phyloP scores from a whole-genome alignment of 768 basidiomycete species.

The Serendipita sp. region DNA sequence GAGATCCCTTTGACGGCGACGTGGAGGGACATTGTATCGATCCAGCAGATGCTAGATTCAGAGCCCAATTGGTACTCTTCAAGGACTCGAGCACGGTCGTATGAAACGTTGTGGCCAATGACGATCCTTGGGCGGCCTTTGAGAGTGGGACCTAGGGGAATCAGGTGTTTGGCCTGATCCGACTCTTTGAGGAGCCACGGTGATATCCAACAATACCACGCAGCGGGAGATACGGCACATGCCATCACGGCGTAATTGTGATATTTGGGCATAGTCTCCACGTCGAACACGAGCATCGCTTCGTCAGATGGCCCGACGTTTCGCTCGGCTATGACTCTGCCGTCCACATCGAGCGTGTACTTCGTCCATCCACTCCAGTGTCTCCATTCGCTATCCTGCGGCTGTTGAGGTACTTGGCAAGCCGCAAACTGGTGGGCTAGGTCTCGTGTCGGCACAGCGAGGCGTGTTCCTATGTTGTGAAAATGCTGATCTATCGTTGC shows the following conservation, averaged over 20 bases:
- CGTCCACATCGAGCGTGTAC: constrained; percentile 56
- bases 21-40: constrained; percentile 93
- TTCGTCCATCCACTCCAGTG: constrained; percentile 75
- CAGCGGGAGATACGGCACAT: constrained; percentile 62
- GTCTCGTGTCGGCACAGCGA: constrained; percentile 63
- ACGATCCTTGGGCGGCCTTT: constrained; percentile 38
- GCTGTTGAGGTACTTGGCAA: constrained; percentile 42
- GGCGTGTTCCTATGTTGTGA: constrained; percentile 50
- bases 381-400: constrained; percentile 35
- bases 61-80: constrained; percentile 61
- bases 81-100: constrained; percentile 66
- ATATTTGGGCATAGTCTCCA: constrained; percentile 80
- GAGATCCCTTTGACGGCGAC: constrained; percentile 90
- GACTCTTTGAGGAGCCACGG: constrained; percentile 53
- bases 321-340: constrained; percentile 58
- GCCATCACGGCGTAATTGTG: constrained; percentile 79
- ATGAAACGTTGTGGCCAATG: constrained; percentile 91
- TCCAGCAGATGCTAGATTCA: constrained; percentile 57
- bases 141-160: constrained; percentile 48
- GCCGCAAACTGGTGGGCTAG: constrained; percentile 46
- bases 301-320: constrained; percentile 55
- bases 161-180: constrained; percentile 43
- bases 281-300: constrained; percentile 74
- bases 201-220: constrained; percentile 94
- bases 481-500: constrained; percentile 77